These are phyloP conservation scores for Lactifluus subvellereus DNA, from an alignment of 768 basidiomycete species.

Conservation along the genomic window DNA sequence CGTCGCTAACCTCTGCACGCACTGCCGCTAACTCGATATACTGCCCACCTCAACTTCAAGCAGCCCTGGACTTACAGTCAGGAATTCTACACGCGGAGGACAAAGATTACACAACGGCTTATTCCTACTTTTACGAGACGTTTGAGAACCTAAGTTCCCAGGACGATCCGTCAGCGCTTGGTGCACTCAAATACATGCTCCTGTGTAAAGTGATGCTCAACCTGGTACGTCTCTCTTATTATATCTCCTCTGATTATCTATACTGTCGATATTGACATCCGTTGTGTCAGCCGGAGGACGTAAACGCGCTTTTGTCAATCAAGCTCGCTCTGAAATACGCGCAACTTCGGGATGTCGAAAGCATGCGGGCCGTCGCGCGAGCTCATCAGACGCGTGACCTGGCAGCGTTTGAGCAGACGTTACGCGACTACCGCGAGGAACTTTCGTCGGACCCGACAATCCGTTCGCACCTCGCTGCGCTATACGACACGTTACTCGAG, in stretches of 20 bases:
- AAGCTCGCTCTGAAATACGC: conserved; percentile 89
- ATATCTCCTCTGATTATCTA: not conserved
- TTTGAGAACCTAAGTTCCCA: conserved; percentile 84
- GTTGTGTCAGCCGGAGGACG: conserved; percentile 79
- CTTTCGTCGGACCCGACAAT: conserved; percentile 94
- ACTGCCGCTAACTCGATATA: conserved; percentile 96
- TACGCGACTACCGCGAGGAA: conserved; percentile 85
- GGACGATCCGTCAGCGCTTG: conserved; percentile 60
- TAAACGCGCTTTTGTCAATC: conserved; percentile 75
- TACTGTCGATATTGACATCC: not conserved
- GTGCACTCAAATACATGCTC: conserved; percentile 95
- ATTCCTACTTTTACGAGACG: conserved; percentile 96
- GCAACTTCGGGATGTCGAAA: conserved; percentile 83
- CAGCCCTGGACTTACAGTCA: conserved; percentile 57
- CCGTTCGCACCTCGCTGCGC: conserved; percentile 84
- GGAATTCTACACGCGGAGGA: conserved; percentile 93
- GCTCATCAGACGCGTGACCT: conserved; percentile 92
- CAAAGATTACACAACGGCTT: conserved; percentile 95
- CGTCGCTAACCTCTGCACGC: conserved; percentile 82
- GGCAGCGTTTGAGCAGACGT: conserved; percentile 80
- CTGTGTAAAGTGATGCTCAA: conserved; percentile 98
- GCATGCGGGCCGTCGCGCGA: conserved; percentile 90
- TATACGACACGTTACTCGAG: conserved; percentile 94
- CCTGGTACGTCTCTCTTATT: conserved; percentile 49
- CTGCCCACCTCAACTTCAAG: conserved; percentile 68